These are phyloP conservation scores for Dacryopinax primogenitus DNA, from an alignment of 768 basidiomycete species.

Conservation along the genomic window DNA sequence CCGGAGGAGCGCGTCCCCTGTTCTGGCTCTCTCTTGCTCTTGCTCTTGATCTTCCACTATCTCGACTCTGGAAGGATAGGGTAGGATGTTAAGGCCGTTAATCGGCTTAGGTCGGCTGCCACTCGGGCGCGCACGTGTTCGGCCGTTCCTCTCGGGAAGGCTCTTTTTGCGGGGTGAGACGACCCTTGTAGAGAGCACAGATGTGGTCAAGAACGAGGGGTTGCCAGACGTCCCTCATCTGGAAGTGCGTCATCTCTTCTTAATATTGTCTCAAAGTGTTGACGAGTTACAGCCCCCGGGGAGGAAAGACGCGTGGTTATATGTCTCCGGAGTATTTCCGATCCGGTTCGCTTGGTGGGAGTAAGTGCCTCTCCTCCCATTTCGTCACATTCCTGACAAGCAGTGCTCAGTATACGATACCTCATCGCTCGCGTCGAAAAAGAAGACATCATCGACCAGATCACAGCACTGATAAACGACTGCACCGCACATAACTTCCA, in stretches of 20 bases:
- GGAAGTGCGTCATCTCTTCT: background rate
- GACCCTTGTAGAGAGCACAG: background rate
- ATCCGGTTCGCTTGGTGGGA: conserved; percentile 59
- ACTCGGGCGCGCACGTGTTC: too few species aligned
- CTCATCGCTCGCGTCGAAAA: conserved; percentile 49
- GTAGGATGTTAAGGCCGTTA: too few species aligned
- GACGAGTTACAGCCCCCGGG: background rate
- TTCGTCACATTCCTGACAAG: conserved; percentile 10
- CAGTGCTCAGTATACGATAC: conserved; percentile 41
- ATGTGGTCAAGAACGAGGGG: background rate
- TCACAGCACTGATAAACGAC: conserved; percentile 38
- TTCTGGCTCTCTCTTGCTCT: too few species aligned
- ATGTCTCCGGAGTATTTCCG: conserved; percentile 68
- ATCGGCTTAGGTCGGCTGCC: too few species aligned
- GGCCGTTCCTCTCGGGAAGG: too few species aligned
- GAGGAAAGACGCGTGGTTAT: conserved; percentile 44
- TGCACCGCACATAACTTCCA: conserved; percentile 47
- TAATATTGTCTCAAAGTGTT: background rate
- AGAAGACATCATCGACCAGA: conserved; percentile 40
- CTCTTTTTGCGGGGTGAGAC: too few species aligned
- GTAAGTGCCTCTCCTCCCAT: conserved; percentile 32
- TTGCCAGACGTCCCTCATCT: background rate
- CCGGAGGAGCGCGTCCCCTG: too few species aligned
- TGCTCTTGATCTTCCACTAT: too few species aligned
- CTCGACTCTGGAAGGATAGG: too few species aligned